phyloP scores from a whole-genome alignment of 176 grass and related monocot species.

The Phoenix dactylifera region DNA sequence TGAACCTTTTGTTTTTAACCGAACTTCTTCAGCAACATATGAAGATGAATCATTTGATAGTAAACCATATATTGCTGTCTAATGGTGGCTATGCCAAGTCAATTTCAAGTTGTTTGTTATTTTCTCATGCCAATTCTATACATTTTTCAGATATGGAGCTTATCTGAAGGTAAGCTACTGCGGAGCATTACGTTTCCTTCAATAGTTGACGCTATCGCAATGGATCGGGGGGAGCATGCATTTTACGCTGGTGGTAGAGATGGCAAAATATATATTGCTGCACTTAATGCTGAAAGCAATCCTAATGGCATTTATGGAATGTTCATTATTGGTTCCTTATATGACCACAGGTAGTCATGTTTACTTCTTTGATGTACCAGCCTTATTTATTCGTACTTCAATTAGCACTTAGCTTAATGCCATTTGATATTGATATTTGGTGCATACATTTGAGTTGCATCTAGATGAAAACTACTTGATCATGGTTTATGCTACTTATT shows the following conservation, averaged over 20 bases:
- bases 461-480: too few species aligned
- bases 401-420: too few species aligned
- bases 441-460: too few species aligned
- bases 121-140: conserved; percentile 10
- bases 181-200: conserved; percentile 60
- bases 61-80: too few species aligned
- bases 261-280: conserved; percentile 86
- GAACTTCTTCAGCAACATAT: too few species aligned
- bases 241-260: conserved; percentile 91
- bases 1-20: too few species aligned
- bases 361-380: not conserved
- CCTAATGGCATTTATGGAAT: conserved; percentile 30
- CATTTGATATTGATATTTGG: too few species aligned
- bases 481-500: too few species aligned
- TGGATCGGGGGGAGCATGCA: conserved; percentile 63
- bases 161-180: conserved; percentile 57
- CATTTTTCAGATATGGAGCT: conserved; percentile 61
- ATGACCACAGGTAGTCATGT: conserved; percentile 49
- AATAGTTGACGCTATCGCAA: conserved; percentile 40
- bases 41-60: too few species aligned
- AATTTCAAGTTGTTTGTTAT: too few species aligned
- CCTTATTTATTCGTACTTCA: not conserved
- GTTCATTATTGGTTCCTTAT: conserved; percentile 49
- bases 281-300: conserved; percentile 53
- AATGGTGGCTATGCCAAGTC: too few species aligned